Conservation (phyloP, 2,329 filamentous ascomycete genomes). For the Karstenula rhodostoma region DNA sequence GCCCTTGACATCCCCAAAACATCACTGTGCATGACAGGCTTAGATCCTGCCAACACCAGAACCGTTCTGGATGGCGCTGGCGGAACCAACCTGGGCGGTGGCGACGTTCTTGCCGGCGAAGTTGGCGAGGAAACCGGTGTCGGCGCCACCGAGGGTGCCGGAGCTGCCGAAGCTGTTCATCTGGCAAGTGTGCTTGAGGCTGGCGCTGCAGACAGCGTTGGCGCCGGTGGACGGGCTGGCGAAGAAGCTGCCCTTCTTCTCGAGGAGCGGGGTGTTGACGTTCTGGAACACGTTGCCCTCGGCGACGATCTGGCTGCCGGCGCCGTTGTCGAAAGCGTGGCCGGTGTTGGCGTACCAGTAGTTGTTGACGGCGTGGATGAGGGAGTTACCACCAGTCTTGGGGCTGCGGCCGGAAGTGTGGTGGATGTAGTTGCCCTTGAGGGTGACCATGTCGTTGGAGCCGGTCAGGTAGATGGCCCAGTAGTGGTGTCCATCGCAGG, state of each 20-base stretch:
- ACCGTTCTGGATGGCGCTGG: conserved; percentile 43
- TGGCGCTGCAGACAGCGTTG: conserved; percentile 53
- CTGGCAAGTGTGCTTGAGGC: conserved; percentile 61
- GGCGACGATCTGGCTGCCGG: conserved; percentile 55
- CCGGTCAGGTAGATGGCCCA: conserved; percentile 31
- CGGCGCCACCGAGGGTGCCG: conserved; percentile 40
- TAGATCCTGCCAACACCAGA: conserved; percentile 57
- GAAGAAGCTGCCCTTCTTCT: conserved; percentile 54
- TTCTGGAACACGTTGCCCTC: conserved; percentile 69
- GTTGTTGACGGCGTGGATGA: conserved; percentile 70
- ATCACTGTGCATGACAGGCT: background rate
- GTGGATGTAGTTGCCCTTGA: conserved; percentile 36
- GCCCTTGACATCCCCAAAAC: too few relatives aligned
- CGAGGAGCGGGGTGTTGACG: conserved; percentile 54
- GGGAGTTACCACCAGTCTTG: conserved; percentile 64
- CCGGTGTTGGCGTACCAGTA: conserved; percentile 64
- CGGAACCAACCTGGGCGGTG: too few relatives aligned
- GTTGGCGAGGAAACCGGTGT: conserved; percentile 59
- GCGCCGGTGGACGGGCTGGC: conserved; percentile 43
- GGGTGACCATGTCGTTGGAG: conserved; percentile 28
- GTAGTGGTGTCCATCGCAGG: conserved; percentile 35
- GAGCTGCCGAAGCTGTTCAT: conserved; percentile 53
- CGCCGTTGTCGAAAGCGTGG: conserved; percentile 64
- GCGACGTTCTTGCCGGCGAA: conserved; percentile 65
- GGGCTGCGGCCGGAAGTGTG: conserved; percentile 33